Evolutionary conservation across 768 basidiomycete species (phyloP).

Genomic region (Leccinum subtestaceum): DNA sequence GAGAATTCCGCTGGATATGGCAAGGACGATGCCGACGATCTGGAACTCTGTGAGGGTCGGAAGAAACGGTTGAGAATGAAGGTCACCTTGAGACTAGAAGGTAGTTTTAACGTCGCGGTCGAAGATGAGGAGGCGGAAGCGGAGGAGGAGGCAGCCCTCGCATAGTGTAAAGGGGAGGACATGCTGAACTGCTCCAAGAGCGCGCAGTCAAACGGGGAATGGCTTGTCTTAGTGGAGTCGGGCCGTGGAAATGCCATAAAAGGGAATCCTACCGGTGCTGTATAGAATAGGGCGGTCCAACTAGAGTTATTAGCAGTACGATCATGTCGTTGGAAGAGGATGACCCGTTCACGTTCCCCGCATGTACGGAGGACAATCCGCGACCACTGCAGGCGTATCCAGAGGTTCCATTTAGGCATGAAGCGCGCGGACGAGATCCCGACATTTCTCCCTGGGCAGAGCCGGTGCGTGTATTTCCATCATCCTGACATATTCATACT

Average conservation of each 20-base stretch:
- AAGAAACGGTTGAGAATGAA: not conserved
- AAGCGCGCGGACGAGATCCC: conserved; percentile 2
- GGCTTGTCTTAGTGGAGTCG: conserved; percentile 13
- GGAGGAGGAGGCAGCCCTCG: conserved; percentile 36
- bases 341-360: conserved; percentile 11
- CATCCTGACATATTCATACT: not conserved
- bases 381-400: conserved; percentile 10
- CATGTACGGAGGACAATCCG: conserved; percentile 3
- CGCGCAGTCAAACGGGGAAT: conserved; percentile 8
- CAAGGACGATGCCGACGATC: conserved; percentile 77
- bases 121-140: conserved; percentile 43
- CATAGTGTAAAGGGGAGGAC: conserved; percentile 2
- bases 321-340: conserved; percentile 17
- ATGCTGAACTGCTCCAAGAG: not conserved
- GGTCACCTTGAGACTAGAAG: conserved; percentile 52
- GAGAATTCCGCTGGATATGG: conserved; percentile 75
- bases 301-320: not conserved
- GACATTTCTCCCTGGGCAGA: conserved; percentile 24
- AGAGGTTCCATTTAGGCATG: not conserved
- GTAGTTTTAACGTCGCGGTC: conserved; percentile 34
- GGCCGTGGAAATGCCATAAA: conserved; percentile 11
- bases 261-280: conserved; percentile 3
- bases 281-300: conserved; percentile 1
- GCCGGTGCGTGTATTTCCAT: conserved; percentile 7
- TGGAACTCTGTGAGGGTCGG: conserved; percentile 24